phyloP scores from a whole-genome alignment of 1,284 basidiomycete species.

The Ustilago sp. region DNA sequence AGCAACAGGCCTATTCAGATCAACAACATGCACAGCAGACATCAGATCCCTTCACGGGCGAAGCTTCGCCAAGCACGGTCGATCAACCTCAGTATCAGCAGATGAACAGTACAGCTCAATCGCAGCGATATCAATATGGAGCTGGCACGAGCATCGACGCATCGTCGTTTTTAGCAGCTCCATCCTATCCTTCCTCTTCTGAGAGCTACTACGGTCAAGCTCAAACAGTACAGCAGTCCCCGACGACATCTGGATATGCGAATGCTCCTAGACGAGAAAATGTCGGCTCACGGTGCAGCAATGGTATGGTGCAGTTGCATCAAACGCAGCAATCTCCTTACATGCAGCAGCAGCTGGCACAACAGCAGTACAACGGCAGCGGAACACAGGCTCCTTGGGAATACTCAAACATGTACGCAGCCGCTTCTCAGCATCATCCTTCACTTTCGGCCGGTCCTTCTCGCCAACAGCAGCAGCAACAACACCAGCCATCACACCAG shows the following conservation, averaged over 20 bases:
- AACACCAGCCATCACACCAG: constrained; percentile 12
- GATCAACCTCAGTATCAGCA: constrained; percentile 9
- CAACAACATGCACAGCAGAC: constrained; percentile 25
- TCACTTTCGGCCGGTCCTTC: constrained; percentile 8
- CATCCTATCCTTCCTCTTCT: neutral
- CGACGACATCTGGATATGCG: neutral
- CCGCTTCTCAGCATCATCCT: constrained; percentile 12
- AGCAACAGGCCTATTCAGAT: constrained; percentile 5
- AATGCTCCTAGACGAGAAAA: constrained; percentile 4
- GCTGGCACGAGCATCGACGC: neutral
- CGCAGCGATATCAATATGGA: constrained; percentile 14
- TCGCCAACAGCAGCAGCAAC: constrained; percentile 18
- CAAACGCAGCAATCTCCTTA: neutral
- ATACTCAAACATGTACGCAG: constrained; percentile 1
- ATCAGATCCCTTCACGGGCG: constrained; percentile 6
- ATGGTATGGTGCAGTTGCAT: constrained; percentile 11
- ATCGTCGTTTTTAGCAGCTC: neutral
- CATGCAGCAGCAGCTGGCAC: constrained; percentile 10
- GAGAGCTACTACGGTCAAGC: neutral
- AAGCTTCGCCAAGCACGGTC: neutral
- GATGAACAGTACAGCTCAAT: constrained; percentile 1
- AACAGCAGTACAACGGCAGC: constrained; percentile 16
- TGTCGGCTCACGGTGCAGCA: neutral
- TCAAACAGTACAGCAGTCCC: constrained; percentile 13
- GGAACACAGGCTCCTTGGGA: constrained; percentile 5